phyloP scores from a whole-genome alignment of 768 basidiomycete species.

The Psilocybe sp. region DNA sequence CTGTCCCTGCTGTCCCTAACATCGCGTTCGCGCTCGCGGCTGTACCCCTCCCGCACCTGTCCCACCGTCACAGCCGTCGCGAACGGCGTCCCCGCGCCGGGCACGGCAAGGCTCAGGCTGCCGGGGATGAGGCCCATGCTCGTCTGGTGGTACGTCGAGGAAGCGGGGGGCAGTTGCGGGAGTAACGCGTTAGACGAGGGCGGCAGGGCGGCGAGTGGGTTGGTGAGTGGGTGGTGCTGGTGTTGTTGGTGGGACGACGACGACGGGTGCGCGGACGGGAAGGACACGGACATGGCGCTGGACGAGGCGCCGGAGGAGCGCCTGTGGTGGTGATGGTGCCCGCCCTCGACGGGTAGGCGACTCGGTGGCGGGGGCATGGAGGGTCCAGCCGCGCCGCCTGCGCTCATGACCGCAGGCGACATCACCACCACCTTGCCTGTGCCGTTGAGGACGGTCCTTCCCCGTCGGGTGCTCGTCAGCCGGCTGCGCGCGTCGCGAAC shows the following conservation, averaged over 20 bases:
- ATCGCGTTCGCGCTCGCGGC: too few relatives aligned
- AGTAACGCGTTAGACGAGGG: constrained; percentile 9
- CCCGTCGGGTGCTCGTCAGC: constrained; percentile 47
- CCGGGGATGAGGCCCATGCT: constrained; percentile 12
- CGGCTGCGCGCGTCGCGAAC: constrained; percentile 47
- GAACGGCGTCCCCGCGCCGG: constrained; percentile 15
- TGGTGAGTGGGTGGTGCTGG: background rate
- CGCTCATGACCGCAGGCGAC: too few relatives aligned
- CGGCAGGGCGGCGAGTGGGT: background rate
- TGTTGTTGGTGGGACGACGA: too few relatives aligned
- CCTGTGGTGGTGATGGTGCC: background rate
- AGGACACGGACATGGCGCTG: background rate
- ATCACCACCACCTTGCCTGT: too few relatives aligned
- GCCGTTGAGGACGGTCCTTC: background rate
- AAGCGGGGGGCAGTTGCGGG: constrained; percentile 17
- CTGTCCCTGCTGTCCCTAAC: too few relatives aligned
- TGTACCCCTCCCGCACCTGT: too few relatives aligned
- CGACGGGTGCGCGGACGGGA: background rate
- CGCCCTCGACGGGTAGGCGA: background rate
- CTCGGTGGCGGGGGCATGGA: background rate
- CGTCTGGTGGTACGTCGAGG: too few relatives aligned
- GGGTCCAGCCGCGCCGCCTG: background rate
- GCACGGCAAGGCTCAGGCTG: background rate
- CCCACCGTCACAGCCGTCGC: too few relatives aligned
- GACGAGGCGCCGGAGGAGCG: background rate